Evolutionary conservation across 139 green algal genomes (phyloP).

Genomic region (Closterium sp.): DNA sequence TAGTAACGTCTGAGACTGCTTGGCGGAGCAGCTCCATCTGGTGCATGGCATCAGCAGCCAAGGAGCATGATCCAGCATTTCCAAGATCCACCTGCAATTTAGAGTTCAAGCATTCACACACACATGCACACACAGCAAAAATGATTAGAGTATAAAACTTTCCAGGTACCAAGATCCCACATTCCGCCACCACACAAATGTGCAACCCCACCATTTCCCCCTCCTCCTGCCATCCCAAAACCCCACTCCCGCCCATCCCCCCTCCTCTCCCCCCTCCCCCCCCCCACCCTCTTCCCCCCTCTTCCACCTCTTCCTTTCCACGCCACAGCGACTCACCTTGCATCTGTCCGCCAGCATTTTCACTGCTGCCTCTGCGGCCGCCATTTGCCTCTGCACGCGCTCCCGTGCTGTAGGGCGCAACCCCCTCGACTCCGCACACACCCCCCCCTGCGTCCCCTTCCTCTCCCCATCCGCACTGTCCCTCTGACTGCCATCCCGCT

Average conservation of each 20-base stretch:
- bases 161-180: too few species aligned
- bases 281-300: too few species aligned
- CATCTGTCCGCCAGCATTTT: neutral
- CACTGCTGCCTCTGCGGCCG: neutral
- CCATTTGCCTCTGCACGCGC: neutral
- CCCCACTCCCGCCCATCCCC: neutral
- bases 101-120: neutral
- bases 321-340: neutral
- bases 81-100: neutral
- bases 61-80: neutral
- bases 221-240: too few species aligned
- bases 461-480: neutral
- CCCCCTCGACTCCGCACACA: neutral
- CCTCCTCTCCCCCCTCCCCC: too few species aligned
- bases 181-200: too few species aligned
- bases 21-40: neutral
- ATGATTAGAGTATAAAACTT: too few species aligned
- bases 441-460: neutral
- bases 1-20: neutral
- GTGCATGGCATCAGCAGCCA: neutral
- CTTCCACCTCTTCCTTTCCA: too few species aligned
- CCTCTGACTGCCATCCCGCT: neutral
- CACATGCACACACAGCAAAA: neutral
- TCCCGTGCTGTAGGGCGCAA: neutral
- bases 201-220: too few species aligned